Evolutionary conservation across 805 yeast species (phyloP), one percentile per base, ranked within the genome.

Genomic region (Candida saitoana): DNA sequence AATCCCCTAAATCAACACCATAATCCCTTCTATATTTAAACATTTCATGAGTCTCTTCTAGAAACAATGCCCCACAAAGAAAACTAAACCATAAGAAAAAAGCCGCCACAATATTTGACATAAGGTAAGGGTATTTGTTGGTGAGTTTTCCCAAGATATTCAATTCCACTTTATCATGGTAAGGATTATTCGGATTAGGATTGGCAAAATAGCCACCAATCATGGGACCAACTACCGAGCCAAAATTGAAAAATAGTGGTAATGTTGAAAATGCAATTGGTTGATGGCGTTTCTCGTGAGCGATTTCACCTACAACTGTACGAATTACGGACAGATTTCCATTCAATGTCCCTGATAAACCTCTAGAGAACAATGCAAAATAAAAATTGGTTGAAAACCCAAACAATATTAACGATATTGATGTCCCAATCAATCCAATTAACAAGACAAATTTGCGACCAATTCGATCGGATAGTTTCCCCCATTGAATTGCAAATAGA

Each of bases 241-340:
- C 67, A 18, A 62, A 50, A 45, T 62, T 62, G 57, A 59, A 61
- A 25, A 62, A 48, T n/a, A 62, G 44, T 8, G 67, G 67, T n/a
- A 62, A 46, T 3, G 57, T 52, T 3, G 60, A 54, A 43, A 62
- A 62, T 5, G 66, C 67, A 7, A 61, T 34, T 1, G 61, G 52
- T 34, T 62, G 67, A 41, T 62, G 67, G 14, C 53, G 44, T 31
- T 55, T 51, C 33, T 62, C 63, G 17, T 51, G 52, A 15, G 57
- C 65, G 7, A 62, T 49, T 46, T 62, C 66, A 3, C 66, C 65
- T 19, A 62, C 56, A 30, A 59, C 46, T 2, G 67, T 62, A 36
- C 67, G 45, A 29, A 60, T 42, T 9, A 62, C 67, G 0, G 65
- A 56, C n/a, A 62, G 45, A 30, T 60, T 62, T 2, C 66, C 66